Percentiles rank a stretch among this genome's conserved stretches.
Conservation (phyloP, 2,329 filamentous ascomycete genomes). For the Sclerotinia trifoliorum region DNA sequence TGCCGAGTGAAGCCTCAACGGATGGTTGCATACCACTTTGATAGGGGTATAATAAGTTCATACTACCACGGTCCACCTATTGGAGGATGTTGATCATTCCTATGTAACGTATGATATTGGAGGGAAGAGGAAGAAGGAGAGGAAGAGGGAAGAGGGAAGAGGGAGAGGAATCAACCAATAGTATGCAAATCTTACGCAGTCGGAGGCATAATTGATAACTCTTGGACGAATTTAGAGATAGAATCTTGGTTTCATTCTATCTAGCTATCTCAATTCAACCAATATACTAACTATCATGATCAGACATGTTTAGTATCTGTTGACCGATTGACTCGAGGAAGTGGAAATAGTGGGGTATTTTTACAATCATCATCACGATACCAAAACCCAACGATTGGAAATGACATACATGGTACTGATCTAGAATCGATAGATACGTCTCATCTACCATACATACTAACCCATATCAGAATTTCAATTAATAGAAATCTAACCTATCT, state of each 20-base stretch:
- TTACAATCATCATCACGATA: background rate
- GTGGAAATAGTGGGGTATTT: background rate
- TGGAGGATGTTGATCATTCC: constrained; percentile 25
- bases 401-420: background rate
- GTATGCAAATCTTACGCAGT: too few species aligned
- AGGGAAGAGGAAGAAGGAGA: background rate
- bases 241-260: background rate
- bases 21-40: constrained; percentile 27
- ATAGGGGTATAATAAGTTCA: background rate
- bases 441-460: background rate
- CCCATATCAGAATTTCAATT: background rate
- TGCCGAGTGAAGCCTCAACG: constrained; percentile 20
- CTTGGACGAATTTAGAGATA: background rate
- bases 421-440: background rate
- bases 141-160: too few species aligned
- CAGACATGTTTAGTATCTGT: background rate
- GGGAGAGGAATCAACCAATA: background rate
- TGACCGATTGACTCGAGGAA: background rate
- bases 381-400: constrained; percentile 7
- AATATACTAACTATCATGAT: background rate
- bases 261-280: background rate
- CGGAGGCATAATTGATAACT: background rate
- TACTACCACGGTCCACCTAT: background rate
- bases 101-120: constrained; percentile 33
- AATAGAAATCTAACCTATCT: background rate